Evolutionary conservation across 106 monocot genomes (phyloP), one percentile per base, ranked within the genome.

Genomic region (Dioscorea dumetorum): DNA sequence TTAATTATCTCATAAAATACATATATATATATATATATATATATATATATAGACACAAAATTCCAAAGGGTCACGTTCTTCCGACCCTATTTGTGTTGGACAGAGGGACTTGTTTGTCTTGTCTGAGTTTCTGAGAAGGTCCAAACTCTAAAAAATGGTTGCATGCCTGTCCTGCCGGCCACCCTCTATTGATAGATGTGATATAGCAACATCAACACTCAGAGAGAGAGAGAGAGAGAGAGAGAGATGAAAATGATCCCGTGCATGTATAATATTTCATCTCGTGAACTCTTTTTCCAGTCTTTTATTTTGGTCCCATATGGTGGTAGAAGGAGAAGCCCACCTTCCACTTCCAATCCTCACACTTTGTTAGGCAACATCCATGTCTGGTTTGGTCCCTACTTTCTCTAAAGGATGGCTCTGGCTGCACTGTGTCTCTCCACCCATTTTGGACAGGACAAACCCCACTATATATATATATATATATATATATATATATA

Each of bases 131-230:
- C 41, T 41, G 41, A 41, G 41, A 41, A 41, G 9, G 41, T 41
- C 41, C 41, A 41, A 41, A 41, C 41, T 41, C 41, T 41, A 41
- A 41, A 41, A 1, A 41, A 41, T 41, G 41, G 41, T 10, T 41
- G 41, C 41, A 41, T 59, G 12, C 59, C 59, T 59, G 22, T 59
- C 59, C 12, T 59, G 59, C 22, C 20, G 59, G 59, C 59, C 59
- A 59, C 59, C 59, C 20, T 59, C 59, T 12, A 5, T 41, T 6
- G 6, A 41, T 41, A 41, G 41, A 41, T 41, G 41, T 41, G 41
- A 41, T 8, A 41, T 41, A 41, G 6, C 41, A 41, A 6, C 41
- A 41, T 41, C 41, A 41, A 6, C 41, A 41, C 41, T 10, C 41
- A 41, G 3, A 41, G 6, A 24, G 5, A 59, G 22, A 59, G 22